These are phyloP conservation scores for Ananas comosus DNA, from an alignment of 176 grass and related monocot species.

Conservation along the genomic window DNA sequence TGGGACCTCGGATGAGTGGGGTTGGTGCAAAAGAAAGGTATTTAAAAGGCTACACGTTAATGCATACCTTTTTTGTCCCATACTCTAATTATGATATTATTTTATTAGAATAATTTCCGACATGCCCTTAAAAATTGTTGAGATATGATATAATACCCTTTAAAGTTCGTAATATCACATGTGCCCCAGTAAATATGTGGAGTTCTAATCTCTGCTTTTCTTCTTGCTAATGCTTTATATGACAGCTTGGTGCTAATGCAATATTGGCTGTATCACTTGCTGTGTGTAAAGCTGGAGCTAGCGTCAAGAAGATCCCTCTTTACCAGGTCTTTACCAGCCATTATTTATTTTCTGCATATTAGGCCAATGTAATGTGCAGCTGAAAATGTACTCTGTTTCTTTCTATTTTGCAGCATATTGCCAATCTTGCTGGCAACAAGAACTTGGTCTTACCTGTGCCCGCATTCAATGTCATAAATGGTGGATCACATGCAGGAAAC, in stretches of 20 bases:
- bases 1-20: constrained; percentile 89
- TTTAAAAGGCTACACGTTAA: not conserved
- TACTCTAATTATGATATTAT: not conserved
- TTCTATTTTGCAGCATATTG: constrained; percentile 57
- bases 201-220: not conserved
- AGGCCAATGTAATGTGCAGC: not conserved
- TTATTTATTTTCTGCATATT: not conserved
- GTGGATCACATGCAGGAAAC: constrained; percentile 93
- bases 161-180: too few relatives aligned
- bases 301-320: constrained; percentile 69
- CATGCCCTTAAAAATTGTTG: not conserved
- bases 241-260: constrained; percentile 87
- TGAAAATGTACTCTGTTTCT: not conserved
- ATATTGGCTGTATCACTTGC: constrained; percentile 85
- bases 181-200: too few relatives aligned
- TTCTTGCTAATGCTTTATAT: not conserved
- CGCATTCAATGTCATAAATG: constrained; percentile 94
- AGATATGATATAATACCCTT: too few relatives aligned
- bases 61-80: not conserved
- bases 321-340: constrained; percentile 34
- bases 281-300: constrained; percentile 78
- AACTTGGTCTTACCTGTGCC: constrained; percentile 72
- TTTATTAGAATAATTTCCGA: not conserved
- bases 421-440: constrained; percentile 91
- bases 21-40: constrained; percentile 97